phyloP scores from a whole-genome alignment of 331 rosid genomes.

The Quercus lobata region DNA sequence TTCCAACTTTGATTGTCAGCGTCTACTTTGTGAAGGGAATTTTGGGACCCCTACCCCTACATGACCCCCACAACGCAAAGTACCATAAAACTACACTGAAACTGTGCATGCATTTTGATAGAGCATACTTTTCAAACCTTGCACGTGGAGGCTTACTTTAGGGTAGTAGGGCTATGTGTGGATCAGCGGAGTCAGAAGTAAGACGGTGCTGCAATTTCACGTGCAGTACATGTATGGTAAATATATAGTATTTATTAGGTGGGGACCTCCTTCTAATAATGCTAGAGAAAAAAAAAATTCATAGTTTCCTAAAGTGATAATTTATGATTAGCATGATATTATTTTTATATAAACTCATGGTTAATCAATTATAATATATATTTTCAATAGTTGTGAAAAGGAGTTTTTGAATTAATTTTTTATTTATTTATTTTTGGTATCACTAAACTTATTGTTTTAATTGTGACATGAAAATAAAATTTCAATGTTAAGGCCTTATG shows the following conservation, averaged over 20 bases:
- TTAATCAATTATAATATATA: no score
- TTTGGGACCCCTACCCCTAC: slow-evolving; percentile 15
- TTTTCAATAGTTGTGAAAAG: no score
- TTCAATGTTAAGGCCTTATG: no score
- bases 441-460: no score
- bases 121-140: slow-evolving; percentile 24
- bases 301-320: no score
- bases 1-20: slow-evolving; percentile 24
- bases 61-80: slow-evolving; percentile 14
- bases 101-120: neutral
- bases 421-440: no score
- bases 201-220: slow-evolving; percentile 16
- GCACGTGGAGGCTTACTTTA: slow-evolving; percentile 38
- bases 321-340: no score
- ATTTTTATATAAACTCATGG: no score
- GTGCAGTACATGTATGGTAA: neutral
- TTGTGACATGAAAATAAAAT: no score
- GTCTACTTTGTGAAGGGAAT: neutral
- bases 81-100: neutral
- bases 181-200: neutral
- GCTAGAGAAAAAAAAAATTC: no score
- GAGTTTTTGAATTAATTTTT: no score
- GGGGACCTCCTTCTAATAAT: neutral
- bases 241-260: no score
- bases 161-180: slow-evolving; percentile 11